Base-by-base conservation (phyloP, 1,284 basidiomycete genomes). In the Heterobasidion occidentale region DNA sequence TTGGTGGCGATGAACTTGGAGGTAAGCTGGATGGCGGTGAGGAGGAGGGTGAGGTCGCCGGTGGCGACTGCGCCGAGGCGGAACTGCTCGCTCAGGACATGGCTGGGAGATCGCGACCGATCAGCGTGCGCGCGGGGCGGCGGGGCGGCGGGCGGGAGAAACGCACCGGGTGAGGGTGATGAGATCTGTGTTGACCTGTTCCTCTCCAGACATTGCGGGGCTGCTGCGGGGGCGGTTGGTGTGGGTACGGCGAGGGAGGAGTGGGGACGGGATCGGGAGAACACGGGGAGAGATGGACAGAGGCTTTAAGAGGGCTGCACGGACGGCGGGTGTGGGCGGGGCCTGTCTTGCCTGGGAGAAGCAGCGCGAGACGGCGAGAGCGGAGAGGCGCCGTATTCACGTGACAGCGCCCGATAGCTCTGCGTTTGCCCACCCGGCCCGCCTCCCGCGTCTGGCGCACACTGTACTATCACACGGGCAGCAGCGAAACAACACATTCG, bases 1-100 rank as follows among this genome's bases (percentile, higher is more conserved):
- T 98, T 98, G 64, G 92, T 96, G 12, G 97, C 94, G 70, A 99
- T 99, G 79, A 98, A 98, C 74, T 91, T 92, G 75, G 88, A 91
- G 53, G 94, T 93, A 62, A 94, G 90, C 73, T 98, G 94, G 68
- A 99, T 97, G 55, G 94, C 95, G 60, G 88, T 95, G 62, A 99
- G 82, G 58, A 99, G 80, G 61, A 99, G 76, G 15, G 97, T 99
- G 56, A 99, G 78, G 75, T 99, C 97, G 62, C 97, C 96, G 1
- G 91, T 92, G 11, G 94, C 94, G 11, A 80, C 72, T 11, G 81
- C 72, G 47, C 93, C 93, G 36, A 94, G 77, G 57, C 84, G 84
- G 64, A 90, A 74, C 72, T 94, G 92, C 68, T 92, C 88, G 54
- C 78, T 77, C 54, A 96, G 80, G 67, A 96, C 90, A 78, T 95